Evolutionary conservation across 257 asterid genomes (phyloP), one percentile per base, ranked within the genome.

Genomic region (Echites panduratus): DNA sequence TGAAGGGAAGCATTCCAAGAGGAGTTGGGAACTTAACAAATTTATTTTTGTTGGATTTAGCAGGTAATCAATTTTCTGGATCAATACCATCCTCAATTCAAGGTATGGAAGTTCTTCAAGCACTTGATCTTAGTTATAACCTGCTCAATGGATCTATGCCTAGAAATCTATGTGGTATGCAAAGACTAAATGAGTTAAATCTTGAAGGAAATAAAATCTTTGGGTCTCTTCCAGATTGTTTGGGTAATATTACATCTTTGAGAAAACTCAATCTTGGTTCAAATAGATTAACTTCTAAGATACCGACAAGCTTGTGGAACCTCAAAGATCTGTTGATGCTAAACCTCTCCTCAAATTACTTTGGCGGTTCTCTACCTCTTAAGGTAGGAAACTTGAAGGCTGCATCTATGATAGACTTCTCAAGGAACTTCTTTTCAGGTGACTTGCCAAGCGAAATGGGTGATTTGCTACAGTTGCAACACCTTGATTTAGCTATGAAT

Each of bases 121-220:
- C 0, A 2, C 17, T 58, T 6, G 0, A 4, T 20, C 27, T 48
- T 2, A 0, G 9, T 0, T 0, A 11, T 10, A 70, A 70, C 32
- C 17, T 17, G 32, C 19, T 61, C 0, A 61, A 8, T 61, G 67
- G 67, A 61, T 2, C 19, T 4, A 0, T 61, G 1, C 38, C 3
- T 61, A 0, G 7, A 29, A 29, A 10, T 61, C 6, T 61, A n/a
- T 61, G 38, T 12, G 7, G 53, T 20, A 41, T 38, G 29, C 17
- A 41, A 48, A 68, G 8, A 13, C 47, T 68, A 0, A 12, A 11
- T 74, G 73, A 44, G 79, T 75, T 56, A 63, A 56, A 14, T 16
- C 43, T 68, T 7, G 2, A n/a, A 1, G 58, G 40, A 17, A 68
- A 68, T 29, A 20, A 20, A 2, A 1, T 68, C 40, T 45, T 7